Evolutionary conservation across 257 asterid genomes (phyloP).

Genomic region (Rhazya stricta): DNA sequence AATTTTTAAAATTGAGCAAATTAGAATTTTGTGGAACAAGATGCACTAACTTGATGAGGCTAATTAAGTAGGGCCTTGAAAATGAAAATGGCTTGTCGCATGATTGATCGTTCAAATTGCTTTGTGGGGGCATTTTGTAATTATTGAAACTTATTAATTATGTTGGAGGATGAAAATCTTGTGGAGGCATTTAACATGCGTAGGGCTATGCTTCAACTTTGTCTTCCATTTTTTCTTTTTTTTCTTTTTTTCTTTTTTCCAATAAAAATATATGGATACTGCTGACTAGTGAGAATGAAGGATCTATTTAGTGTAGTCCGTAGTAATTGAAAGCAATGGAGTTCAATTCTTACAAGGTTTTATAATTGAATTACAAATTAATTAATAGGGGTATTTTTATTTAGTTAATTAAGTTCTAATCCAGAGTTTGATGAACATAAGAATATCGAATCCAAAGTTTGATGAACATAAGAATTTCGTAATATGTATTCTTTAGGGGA

Average conservation of each 20-base stretch:
- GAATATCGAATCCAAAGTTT: too few relatives aligned
- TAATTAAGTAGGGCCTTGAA: not conserved
- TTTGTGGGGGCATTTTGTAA: too few relatives aligned
- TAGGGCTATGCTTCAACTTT: not conserved
- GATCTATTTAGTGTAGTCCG: not conserved
- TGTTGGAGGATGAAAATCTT: not conserved
- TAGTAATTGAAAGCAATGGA: not conserved
- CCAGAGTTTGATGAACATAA: not conserved
- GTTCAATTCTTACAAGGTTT: not conserved
- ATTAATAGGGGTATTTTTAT: too few relatives aligned
- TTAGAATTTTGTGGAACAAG: not conserved
- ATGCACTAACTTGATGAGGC: not conserved
- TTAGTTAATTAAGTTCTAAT: not conserved
- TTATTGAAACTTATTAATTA: too few relatives aligned
- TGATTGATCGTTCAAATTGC: not conserved
- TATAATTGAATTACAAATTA: not conserved
- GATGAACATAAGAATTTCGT: not conserved
- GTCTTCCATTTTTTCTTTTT: too few relatives aligned
- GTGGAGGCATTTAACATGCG: not conserved
- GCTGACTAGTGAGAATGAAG: not conserved
- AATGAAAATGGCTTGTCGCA: not conserved
- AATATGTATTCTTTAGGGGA: not conserved
- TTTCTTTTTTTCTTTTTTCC: too few relatives aligned
- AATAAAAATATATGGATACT: too few relatives aligned
- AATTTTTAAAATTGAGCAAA: too few relatives aligned